phyloP scores from a whole-genome alignment of 345 rosid species.

The Eutrema heterophyllum region DNA sequence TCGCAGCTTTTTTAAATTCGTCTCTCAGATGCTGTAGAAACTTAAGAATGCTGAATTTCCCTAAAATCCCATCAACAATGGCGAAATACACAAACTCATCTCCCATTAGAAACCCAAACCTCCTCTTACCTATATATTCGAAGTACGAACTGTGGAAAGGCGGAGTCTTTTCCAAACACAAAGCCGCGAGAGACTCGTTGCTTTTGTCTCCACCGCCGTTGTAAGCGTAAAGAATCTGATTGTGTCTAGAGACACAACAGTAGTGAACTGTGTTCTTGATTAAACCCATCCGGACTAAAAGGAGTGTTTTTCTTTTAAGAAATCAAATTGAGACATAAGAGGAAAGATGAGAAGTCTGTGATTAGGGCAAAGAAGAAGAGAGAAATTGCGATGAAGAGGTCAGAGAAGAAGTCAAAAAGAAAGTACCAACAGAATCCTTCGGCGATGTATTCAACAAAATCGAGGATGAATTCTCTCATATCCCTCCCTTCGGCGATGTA shows the following conservation, averaged over 20 bases:
- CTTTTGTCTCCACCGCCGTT: no score
- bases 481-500: neutral
- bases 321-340: constrained; percentile 28
- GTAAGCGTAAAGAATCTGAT: constrained; percentile 45
- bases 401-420: constrained; percentile 29
- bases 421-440: constrained; percentile 33
- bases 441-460: constrained; percentile 36
- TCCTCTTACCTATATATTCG: constrained; percentile 53
- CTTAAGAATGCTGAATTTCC: constrained; percentile 44
- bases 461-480: constrained; percentile 33
- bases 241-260: constrained; percentile 61
- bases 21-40: constrained; percentile 42
- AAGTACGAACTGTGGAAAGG: constrained; percentile 82
- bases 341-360: constrained; percentile 26
- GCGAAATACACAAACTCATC: constrained; percentile 67
- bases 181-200: no score
- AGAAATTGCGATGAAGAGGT: constrained; percentile 19
- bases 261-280: no score
- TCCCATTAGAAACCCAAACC: constrained; percentile 60
- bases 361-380: constrained; percentile 28
- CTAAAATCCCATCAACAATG: constrained; percentile 55
- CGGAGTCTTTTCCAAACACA: no score
- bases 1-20: no score
- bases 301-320: neutral
- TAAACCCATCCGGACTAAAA: constrained; percentile 44